phyloP scores from a whole-genome alignment of 495 filamentous ascomycete genomes.

The Saxophila tyrrhenica region DNA sequence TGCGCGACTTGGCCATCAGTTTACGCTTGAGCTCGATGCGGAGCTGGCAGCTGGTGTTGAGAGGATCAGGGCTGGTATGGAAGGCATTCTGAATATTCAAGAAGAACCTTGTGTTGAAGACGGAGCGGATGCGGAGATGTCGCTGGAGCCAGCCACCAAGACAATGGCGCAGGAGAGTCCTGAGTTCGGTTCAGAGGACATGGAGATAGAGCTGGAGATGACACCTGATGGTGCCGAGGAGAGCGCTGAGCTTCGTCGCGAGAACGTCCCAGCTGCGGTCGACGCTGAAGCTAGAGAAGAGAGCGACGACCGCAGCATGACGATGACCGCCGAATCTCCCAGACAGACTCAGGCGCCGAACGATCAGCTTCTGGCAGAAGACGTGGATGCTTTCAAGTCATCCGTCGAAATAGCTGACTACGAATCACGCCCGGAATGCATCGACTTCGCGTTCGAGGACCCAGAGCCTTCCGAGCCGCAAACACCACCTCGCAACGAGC shows the following conservation, averaged over 20 bases:
- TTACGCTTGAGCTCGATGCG: constrained; percentile 19
- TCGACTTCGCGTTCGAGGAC: background rate
- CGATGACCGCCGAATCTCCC: constrained; percentile 2
- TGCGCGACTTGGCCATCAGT: constrained; percentile 34
- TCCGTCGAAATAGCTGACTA: no score
- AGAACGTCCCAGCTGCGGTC: no score
- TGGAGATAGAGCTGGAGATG: no score
- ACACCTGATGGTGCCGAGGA: no score
- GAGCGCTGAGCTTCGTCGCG: no score
- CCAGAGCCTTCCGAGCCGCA: no score
- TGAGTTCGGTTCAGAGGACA: no score
- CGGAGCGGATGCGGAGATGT: background rate
- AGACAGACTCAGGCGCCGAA: background rate
- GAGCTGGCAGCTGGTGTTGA: constrained; percentile 20
- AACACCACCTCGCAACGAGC: constrained; percentile 4
- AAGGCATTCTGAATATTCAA: constrained; percentile 12
- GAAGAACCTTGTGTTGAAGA: background rate
- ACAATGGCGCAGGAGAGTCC: no score
- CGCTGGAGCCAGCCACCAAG: no score
- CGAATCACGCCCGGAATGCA: background rate
- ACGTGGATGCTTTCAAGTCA: background rate
- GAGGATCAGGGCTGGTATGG: constrained; percentile 21
- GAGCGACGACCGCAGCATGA: constrained; percentile 7
- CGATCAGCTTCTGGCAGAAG: background rate
- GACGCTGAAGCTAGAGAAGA: background rate